A percentile compares a stretch with the other conserved stretches of the same genome.
Conservation (phyloP, 2,329 filamentous ascomycete genomes). For the Lecanicillium sp. region DNA sequence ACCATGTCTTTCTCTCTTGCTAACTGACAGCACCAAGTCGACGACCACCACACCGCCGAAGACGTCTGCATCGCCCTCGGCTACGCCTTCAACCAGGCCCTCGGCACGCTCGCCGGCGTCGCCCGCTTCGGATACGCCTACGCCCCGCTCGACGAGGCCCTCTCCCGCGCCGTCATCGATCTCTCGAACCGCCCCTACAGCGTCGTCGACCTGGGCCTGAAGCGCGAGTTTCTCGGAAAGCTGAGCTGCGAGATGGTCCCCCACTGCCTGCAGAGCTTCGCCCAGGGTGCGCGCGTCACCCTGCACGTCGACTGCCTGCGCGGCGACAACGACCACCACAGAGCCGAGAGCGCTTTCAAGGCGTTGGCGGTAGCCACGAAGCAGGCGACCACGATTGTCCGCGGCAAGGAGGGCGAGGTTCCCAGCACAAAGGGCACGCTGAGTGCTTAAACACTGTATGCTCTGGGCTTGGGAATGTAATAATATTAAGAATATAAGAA, state of each 20-base stretch:
- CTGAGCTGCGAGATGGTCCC: constrained; percentile 95
- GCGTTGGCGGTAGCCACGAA: constrained; percentile 81
- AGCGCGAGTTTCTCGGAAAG: constrained; percentile 88
- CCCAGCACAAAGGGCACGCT: constrained; percentile 94
- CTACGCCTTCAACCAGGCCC: constrained; percentile 70
- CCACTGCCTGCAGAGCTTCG: constrained; percentile 91
- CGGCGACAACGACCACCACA: constrained; percentile 91
- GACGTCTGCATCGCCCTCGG: constrained; percentile 91
- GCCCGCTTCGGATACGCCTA: constrained; percentile 89
- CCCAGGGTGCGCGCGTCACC: constrained; percentile 83
- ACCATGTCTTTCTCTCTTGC: not conserved
- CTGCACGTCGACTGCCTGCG: constrained; percentile 89
- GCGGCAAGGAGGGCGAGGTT: constrained; percentile 82
- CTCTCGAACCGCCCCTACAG: constrained; percentile 85
- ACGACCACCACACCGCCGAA: constrained; percentile 97
- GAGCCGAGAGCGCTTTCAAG: constrained; percentile 96
- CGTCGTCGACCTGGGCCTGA: constrained; percentile 76
- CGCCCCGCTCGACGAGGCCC: constrained; percentile 88
- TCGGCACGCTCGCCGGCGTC: constrained; percentile 72
- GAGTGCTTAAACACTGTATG: constrained; percentile 37
- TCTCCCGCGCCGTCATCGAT: constrained; percentile 89
- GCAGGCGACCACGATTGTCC: constrained; percentile 65
- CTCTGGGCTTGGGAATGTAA: not conserved
- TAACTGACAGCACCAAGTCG: constrained; percentile 49
- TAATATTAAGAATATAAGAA: not conserved